These are phyloP conservation scores for Trichophyton rubrum DNA, from an alignment of 2,329 filamentous ascomycete species.

Conservation along the genomic window DNA sequence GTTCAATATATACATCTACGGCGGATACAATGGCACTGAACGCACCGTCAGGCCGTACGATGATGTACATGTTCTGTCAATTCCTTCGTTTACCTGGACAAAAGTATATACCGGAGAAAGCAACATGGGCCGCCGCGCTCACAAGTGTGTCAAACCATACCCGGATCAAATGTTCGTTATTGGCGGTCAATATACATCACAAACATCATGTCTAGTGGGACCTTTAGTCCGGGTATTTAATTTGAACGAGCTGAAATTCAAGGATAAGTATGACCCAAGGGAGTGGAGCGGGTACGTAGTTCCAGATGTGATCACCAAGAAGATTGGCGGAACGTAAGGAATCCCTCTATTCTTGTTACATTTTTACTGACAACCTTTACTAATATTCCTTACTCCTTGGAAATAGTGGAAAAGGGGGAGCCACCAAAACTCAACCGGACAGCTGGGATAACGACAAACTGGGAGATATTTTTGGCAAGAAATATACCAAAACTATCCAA, in stretches of 20 bases:
- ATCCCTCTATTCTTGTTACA: background rate
- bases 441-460: conserved; percentile 41
- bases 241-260: conserved; percentile 23
- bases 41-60: conserved; percentile 18
- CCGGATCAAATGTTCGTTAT: conserved; percentile 38
- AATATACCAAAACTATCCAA: conserved; percentile 45
- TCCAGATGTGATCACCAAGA: conserved; percentile 18
- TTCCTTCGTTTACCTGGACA: conserved; percentile 26
- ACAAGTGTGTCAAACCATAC: conserved; percentile 29
- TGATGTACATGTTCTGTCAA: conserved; percentile 24
- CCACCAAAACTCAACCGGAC: conserved; percentile 17
- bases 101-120: conserved; percentile 16
- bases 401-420: conserved; percentile 22
- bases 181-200: conserved; percentile 19
- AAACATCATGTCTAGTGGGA: conserved; percentile 36
- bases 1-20: conserved; percentile 26
- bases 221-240: conserved; percentile 42
- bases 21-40: conserved; percentile 21
- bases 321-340: conserved; percentile 28
- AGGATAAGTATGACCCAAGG: conserved; percentile 21
- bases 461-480: conserved; percentile 40
- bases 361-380: conserved; percentile 5
- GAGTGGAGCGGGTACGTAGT: conserved; percentile 24
- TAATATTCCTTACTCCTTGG: background rate
- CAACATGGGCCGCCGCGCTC: conserved; percentile 18